These are phyloP conservation scores for Triangularia setosa DNA, from an alignment of 2,329 filamentous ascomycete genomes.

Conservation along the genomic window DNA sequence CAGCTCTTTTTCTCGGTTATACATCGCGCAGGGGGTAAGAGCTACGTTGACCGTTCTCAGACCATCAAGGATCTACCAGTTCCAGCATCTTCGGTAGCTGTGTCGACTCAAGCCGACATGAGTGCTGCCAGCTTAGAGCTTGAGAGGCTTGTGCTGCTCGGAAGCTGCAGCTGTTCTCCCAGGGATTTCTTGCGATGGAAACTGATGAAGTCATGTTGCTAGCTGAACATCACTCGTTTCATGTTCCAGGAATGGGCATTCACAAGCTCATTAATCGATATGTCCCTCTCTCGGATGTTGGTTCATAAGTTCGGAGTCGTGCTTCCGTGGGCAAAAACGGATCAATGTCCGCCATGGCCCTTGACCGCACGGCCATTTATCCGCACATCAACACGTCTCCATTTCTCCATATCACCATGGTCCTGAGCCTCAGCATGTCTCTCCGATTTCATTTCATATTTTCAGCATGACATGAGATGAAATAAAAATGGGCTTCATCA, in stretches of 20 bases:
- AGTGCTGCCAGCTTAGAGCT: too few species aligned
- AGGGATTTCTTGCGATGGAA: too few species aligned
- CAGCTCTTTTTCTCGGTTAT: too few species aligned
- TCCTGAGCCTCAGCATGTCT: constrained; percentile 2
- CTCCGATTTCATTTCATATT: not conserved
- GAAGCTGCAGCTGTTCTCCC: too few species aligned
- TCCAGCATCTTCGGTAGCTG: too few species aligned
- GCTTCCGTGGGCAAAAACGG: not conserved
- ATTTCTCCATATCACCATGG: not conserved
- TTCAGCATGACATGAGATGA: not conserved
- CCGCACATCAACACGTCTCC: not conserved
- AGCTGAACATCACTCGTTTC: too few species aligned
- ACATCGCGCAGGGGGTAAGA: too few species aligned
- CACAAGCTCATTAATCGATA: not conserved
- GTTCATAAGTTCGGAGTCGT: not conserved
- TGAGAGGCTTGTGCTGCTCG: too few species aligned
- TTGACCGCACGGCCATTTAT: not conserved
- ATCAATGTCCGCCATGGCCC: not conserved
- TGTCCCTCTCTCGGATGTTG: not conserved
- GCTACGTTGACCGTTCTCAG: too few species aligned
- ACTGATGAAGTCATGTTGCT: not conserved
- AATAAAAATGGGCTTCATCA: not conserved
- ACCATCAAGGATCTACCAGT: too few species aligned
- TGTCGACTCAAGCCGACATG: too few species aligned
- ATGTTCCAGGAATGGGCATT: not conserved